These are phyloP conservation scores for Lineolata rhizophorae DNA, from an alignment of 495 filamentous ascomycete genomes.

Conservation along the genomic window DNA sequence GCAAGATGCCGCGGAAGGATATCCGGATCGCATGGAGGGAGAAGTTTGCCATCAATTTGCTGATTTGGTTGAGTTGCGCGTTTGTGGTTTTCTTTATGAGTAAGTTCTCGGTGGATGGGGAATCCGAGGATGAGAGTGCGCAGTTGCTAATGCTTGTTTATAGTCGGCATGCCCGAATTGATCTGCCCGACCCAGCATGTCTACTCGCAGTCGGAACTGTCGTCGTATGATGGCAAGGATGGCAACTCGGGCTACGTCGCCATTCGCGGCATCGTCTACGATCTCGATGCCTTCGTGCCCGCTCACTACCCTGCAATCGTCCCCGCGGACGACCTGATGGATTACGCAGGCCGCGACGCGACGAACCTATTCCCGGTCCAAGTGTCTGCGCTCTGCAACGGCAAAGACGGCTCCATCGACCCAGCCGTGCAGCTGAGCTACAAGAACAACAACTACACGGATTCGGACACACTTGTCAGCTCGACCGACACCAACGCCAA, in stretches of 20 bases:
- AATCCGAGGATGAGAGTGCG: no score
- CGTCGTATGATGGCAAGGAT: conserved; percentile 48
- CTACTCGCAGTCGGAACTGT: conserved; percentile 58
- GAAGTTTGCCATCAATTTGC: conserved; percentile 92
- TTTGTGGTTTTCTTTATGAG: conserved; percentile 57
- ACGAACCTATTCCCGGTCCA: conserved; percentile 83
- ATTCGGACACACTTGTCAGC: conserved; percentile 37
- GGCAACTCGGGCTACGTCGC: conserved; percentile 42
- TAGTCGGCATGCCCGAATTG: conserved; percentile 59
- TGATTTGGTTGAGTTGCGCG: conserved; percentile 80
- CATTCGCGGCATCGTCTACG: conserved; percentile 76
- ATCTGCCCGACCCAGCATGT: conserved; percentile 87
- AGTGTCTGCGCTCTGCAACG: conserved; percentile 77
- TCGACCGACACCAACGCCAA: conserved; percentile 44
- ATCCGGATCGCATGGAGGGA: conserved; percentile 90
- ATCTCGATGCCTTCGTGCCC: conserved; percentile 51
- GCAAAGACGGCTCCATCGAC: conserved; percentile 41
- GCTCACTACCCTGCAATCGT: conserved; percentile 64
- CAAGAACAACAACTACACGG: conserved; percentile 50
- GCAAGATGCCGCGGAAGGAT: conserved; percentile 80
- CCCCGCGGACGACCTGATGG: conserved; percentile 36
- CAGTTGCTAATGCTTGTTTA: conserved; percentile 2
- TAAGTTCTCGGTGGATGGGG: conserved; percentile 8
- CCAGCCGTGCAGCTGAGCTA: conserved; percentile 63
- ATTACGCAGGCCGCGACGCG: conserved; percentile 73